Conservation (phyloP, 2,329 filamentous ascomycete species). For the Colletotrichum eleusines region DNA sequence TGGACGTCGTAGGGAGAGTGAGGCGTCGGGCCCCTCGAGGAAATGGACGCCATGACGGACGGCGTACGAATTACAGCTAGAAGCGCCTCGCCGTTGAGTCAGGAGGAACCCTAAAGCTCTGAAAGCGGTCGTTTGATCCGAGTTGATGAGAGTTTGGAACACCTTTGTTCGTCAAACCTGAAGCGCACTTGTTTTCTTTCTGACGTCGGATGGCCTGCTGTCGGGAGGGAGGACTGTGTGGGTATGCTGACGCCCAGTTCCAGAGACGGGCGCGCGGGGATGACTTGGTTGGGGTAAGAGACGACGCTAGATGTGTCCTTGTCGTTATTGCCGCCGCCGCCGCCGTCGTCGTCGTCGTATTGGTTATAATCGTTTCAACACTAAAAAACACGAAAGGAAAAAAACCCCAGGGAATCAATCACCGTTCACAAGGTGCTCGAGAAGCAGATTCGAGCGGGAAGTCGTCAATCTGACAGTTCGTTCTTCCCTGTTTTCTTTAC, state of each 20-base stretch:
- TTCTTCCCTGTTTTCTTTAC: constrained; percentile 4
- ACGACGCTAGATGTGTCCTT: not conserved
- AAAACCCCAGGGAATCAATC: not conserved
- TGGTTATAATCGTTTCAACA: not conserved
- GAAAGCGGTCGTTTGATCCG: constrained; percentile 3
- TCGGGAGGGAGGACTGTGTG: constrained; percentile 12
- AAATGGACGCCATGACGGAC: constrained; percentile 53
- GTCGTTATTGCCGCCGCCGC: not conserved
- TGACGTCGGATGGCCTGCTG: constrained; percentile 19
- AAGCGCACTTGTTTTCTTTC: not conserved
- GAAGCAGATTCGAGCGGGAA: not conserved
- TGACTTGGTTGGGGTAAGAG: constrained; percentile 1
- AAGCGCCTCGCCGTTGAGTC: not conserved
- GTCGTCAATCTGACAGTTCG: constrained; percentile 4
- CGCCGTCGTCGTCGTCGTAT: not conserved
- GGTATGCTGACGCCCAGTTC: constrained; percentile 26
- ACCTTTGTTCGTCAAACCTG: constrained; percentile 12
- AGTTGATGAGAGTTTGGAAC: constrained; percentile 8
- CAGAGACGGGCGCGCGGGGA: constrained; percentile 20
- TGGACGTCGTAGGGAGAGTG: constrained; percentile 57
- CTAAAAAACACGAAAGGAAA: not conserved
- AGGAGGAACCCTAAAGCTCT: not conserved
- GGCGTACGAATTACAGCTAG: not conserved
- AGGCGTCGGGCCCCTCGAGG: constrained; percentile 54
- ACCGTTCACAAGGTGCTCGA: not conserved